Evolutionary conservation across 192 early-diverging fungal species (phyloP).

Genomic region (Backusella tarrabulga): DNA sequence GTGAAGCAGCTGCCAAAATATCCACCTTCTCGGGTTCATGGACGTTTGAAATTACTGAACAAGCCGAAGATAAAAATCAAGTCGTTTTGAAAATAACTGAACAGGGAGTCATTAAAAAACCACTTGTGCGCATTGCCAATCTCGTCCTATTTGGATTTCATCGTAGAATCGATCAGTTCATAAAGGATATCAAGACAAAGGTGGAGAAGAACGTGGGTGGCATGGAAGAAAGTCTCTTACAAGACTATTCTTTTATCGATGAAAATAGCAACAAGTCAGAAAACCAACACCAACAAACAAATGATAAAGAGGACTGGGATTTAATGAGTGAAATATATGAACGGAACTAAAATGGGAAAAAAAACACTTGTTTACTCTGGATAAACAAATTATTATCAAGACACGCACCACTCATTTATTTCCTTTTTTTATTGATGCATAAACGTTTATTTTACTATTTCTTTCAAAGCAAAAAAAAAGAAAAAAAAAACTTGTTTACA

Average conservation of each 20-base stretch:
- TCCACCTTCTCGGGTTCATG: constrained; percentile 31
- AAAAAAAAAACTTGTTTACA: background rate
- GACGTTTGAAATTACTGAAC: constrained; percentile 26
- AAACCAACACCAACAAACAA: background rate
- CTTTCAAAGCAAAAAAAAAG: background rate
- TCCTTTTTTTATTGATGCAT: background rate
- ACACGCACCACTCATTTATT: background rate
- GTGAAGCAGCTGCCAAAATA: constrained; percentile 7
- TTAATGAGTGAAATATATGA: constrained; percentile 38
- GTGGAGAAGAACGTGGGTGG: too few species aligned
- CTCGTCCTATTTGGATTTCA: constrained; percentile 33
- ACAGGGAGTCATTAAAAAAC: constrained; percentile 34
- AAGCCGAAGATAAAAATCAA: background rate
- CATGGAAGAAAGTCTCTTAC: background rate
- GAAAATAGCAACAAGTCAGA: background rate
- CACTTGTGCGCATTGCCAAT: constrained; percentile 29
- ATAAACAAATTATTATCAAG: background rate
- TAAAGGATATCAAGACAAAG: constrained; percentile 31
- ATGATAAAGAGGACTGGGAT: constrained; percentile 32
- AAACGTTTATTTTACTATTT: background rate
- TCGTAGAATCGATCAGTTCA: constrained; percentile 32
- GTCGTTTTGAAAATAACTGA: constrained; percentile 28
- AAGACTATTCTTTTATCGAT: constrained; percentile 12
- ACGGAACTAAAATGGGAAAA: background rate
- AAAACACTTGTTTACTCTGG: too few species aligned